These are phyloP conservation scores for Aspergillus ochraceus DNA, from an alignment of 2,329 filamentous ascomycete genomes.

Conservation along the genomic window DNA sequence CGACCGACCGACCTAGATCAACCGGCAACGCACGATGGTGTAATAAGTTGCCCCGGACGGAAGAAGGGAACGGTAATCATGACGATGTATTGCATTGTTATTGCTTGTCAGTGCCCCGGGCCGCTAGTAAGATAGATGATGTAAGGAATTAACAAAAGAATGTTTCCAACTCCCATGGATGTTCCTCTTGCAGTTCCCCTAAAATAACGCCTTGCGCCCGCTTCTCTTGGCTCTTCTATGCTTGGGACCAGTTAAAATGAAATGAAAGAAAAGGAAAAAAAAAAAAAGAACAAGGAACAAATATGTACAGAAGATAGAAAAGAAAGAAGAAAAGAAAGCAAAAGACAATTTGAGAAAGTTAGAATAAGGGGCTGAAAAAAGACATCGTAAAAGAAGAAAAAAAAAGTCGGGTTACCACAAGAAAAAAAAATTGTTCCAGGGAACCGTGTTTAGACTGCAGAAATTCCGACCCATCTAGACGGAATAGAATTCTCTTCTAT, in stretches of 20 bases:
- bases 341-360: neutral
- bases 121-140: neutral
- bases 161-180: neutral
- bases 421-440: neutral
- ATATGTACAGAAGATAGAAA: conserved; percentile 1
- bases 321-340: conserved; percentile 1
- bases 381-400: neutral
- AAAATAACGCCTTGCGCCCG: neutral
- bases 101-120: neutral
- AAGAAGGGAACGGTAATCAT: neutral
- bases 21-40: neutral
- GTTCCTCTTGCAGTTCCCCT: neutral
- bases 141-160: neutral
- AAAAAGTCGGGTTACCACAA: neutral
- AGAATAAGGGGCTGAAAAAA: neutral
- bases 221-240: neutral
- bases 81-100: neutral
- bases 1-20: too few relatives aligned
- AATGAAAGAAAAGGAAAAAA: neutral
- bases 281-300: neutral
- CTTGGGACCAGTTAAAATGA: neutral
- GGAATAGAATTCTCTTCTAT: conserved; percentile 26
- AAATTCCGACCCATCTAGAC: conserved; percentile 31
- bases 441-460: conserved; percentile 15
- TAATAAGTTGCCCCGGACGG: neutral